Base-by-base conservation (phyloP, 768 basidiomycete species). In the Lactarius psammicola region DNA sequence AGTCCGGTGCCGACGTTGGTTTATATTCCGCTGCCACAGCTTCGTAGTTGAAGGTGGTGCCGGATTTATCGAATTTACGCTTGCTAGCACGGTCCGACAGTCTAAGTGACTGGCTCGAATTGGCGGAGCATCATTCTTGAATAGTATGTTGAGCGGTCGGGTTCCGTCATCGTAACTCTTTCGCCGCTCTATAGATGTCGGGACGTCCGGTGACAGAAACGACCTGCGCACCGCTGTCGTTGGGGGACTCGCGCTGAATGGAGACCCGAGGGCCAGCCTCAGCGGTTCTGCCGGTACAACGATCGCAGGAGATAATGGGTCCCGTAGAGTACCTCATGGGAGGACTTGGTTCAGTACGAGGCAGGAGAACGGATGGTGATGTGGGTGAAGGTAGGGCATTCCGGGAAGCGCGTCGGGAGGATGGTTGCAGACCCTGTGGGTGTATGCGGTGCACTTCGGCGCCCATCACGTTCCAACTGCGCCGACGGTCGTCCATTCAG, bases 41-140 rank as follows among this genome's bases (percentile, higher is more conserved):
- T 33, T 60, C 68, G 40, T 70, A 62, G 26, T 74, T 78, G 66
- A 84, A 75, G 8, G 78, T 72, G 53, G 81, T 72, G 4, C 73
- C 79, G 86, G 86, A 63, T 84, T 86, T 66, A 86, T 85, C 4
- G 85, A 86, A 26, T 81, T n/a, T 76, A 15, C 85, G 76, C 54
- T 79, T 81, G 30, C 81, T 82, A 0, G 78, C 75, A 40, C 81
- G 78, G 6, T 75, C 74, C 0, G 76, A 76, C 8, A 67, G 66
- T 20, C 67, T 62, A 66, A 74, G 56, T 51, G 80, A 69, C 58
- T 78, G 71, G 58, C 70, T 65, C 55, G 77, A 71, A 26, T 68
- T 44, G 40, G 23, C 10, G 66, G 63, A 11, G 72, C 51, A 54
- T 61, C 71, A 31, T 71, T 71, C 13, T 73, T 72, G 17, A 76